phyloP scores from a whole-genome alignment of 805 yeast genomes.

The Monosporozyma unispora region DNA sequence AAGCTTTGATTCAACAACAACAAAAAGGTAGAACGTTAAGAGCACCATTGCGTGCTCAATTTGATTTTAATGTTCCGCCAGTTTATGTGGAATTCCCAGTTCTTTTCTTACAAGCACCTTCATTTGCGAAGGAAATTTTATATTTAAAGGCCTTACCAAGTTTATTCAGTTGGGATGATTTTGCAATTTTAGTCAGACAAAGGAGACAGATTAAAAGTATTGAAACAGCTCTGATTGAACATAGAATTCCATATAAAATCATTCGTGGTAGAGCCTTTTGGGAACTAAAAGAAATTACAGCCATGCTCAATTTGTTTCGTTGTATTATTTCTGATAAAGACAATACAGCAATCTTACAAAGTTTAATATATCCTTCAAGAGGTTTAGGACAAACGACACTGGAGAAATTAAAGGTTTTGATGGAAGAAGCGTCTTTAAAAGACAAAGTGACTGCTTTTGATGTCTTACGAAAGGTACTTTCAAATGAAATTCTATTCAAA shows the following conservation, averaged over 20 bases:
- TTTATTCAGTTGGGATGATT: slow-evolving; percentile 44
- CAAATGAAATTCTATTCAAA: slow-evolving; percentile 5
- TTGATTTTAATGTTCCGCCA: slow-evolving; percentile 37
- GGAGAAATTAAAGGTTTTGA: slow-evolving; percentile 19
- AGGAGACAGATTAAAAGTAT: slow-evolving; percentile 51
- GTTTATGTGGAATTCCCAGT: slow-evolving; percentile 35
- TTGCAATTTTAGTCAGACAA: slow-evolving; percentile 65
- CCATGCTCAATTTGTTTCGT: slow-evolving; percentile 56
- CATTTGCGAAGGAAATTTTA: slow-evolving; percentile 48
- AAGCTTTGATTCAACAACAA: slow-evolving; percentile 55
- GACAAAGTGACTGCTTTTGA: slow-evolving; percentile 9
- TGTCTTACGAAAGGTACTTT: slow-evolving; percentile 9
- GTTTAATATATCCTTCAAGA: slow-evolving; percentile 51
- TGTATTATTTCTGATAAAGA: slow-evolving; percentile 53
- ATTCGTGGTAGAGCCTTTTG: slow-evolving; percentile 72
- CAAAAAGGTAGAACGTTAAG: slow-evolving; percentile 32
- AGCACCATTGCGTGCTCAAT: slow-evolving; percentile 39
- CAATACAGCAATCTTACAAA: slow-evolving; percentile 47
- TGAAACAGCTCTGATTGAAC: slow-evolving; percentile 51
- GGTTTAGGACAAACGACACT: slow-evolving; percentile 58
- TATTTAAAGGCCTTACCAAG: slow-evolving; percentile 39
- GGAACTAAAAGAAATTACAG: slow-evolving; percentile 61
- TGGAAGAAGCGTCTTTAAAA: slow-evolving; percentile 7
- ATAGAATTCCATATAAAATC: slow-evolving; percentile 54
- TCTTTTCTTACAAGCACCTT: slow-evolving; percentile 46